Base-by-base conservation (phyloP, 345 rosid genomes). In the Gossypium turneri region DNA sequence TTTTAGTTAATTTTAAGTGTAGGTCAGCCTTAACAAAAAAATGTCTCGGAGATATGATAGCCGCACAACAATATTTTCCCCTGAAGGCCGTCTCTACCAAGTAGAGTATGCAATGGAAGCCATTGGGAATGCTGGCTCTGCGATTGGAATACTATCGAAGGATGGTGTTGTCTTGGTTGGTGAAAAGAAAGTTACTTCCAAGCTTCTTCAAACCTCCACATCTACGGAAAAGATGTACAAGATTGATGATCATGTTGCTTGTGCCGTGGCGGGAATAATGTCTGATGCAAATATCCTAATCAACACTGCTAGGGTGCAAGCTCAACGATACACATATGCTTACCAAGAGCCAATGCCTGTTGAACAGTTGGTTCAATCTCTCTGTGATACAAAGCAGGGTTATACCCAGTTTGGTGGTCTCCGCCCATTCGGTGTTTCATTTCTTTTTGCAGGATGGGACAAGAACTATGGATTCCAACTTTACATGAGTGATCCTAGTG, bases 81-180 rank as follows among this genome's bases (percentile, higher is more conserved):
- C 98, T 10, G 98, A 94, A 85, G 98, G 98, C 38, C 98, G 98
- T 77, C 98, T 94, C 56, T 94, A 94, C 84, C 98, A 94, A 78
- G 98, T 94, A 12, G 98, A 94, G 82, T 94, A 91, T 69, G 98
- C 98, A 19, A 92, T 94, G 98, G 98, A 94, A 77, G 98, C 98
- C 75, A 94, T 94, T 62, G 98, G 98, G 27, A 92, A 94, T 79
- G 98, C 98, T 1, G 98, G 98, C 24, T 83, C 88, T 79, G 98
- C 98, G 0, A 92, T 94, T 60, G 98, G 98, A 43, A 87, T 94
- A 77, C 76, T 94, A 53, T 81, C 98, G 4, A 90, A 91, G 85
- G 98, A 94, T 47, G 98, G 98, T 3, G 98, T 91, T 47, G 92
- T 94, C 63, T 77, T 94, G 85, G 84, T 93, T 24, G 98, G 98